Conservation (phyloP, 352 stramenopile genomes). For the Pythium apleroticum region DNA sequence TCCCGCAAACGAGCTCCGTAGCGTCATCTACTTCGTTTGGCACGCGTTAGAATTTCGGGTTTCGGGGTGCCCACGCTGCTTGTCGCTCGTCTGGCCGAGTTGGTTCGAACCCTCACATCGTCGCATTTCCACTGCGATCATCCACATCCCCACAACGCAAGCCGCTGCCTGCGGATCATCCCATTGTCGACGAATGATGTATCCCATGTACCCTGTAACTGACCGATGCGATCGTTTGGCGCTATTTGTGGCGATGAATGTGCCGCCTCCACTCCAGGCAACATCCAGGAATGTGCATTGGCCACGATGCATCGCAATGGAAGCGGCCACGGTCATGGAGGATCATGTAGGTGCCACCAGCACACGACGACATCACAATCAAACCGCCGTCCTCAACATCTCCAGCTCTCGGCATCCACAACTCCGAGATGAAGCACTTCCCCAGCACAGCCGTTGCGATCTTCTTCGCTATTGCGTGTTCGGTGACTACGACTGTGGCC, state of each 20-base stretch:
- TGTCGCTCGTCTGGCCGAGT: not conserved
- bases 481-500: not conserved
- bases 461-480: not conserved
- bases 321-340: not conserved
- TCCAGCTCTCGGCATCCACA: not conserved
- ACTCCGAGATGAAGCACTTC: not conserved
- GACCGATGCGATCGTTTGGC: not conserved
- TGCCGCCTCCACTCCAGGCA: not conserved
- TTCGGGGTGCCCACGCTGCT: not conserved
- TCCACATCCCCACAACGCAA: not conserved
- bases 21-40: not conserved
- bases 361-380: not conserved
- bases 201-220: constrained; percentile 3
- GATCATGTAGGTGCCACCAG: not conserved
- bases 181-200: not conserved
- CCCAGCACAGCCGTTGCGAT: not conserved
- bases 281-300: not conserved
- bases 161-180: not conserved
- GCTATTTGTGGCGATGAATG: not conserved
- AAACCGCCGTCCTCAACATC: not conserved
- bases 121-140: constrained; percentile 1
- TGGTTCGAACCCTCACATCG: not conserved
- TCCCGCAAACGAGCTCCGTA: not conserved
- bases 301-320: constrained; percentile 7
- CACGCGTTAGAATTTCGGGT: too few relatives aligned